Evolutionary conservation across 169 alveolate species (phyloP), one percentile per base, ranked within the genome.

Genomic region (Cryptosporidium canis): DNA sequence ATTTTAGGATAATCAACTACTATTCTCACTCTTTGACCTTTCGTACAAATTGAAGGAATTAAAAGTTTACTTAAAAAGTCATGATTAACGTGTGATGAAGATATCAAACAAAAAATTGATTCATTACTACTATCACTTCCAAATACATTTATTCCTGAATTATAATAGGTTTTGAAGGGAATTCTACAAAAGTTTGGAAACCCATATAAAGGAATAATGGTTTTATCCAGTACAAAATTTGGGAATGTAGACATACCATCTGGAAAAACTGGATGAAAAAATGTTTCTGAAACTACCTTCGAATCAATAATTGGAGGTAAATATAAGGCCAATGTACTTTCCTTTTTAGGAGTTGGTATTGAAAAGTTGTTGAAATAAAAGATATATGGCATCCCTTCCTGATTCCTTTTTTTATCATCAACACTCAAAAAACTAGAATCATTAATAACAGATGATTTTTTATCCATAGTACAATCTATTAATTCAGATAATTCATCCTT

Each of bases 1-100:
- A 29, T 48, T 68, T 66, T 68, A 12, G 83, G 83, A 68, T 68
- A 68, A 24, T 68, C 83, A 41, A 44, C 83, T 3, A 68, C 8
- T 61, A 61, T 35, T 61, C 41, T 61, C 31, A 61, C 31, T n/a
- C 68, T 44, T 14, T 24, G 68, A 61, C 27, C 31, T 35, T 29
- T 61, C 12, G 41, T 61, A 61, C 31, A 7, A n/a, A 68, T 29
- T 0, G 29, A 29, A 12, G 47, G 51, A 16, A 29, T 1, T 3
- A 48, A 41, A 9, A 48, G 58, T 44, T 24, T 24, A 44, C 47
- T 68, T 41, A 66, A 43, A 39, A 24, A 66, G 11, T 41, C 39
- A 12, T 68, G 27, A 16, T 41, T 45, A 12, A 68, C 31, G 14
- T 68, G 83, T 16, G 53, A 41, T 27, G 63, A 41, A 45, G 64